Percentiles rank a stretch among this genome's conserved stretches.
phyloP scores from a whole-genome alignment of 2,329 filamentous ascomycete species.

The Cladophialophora immunda region DNA sequence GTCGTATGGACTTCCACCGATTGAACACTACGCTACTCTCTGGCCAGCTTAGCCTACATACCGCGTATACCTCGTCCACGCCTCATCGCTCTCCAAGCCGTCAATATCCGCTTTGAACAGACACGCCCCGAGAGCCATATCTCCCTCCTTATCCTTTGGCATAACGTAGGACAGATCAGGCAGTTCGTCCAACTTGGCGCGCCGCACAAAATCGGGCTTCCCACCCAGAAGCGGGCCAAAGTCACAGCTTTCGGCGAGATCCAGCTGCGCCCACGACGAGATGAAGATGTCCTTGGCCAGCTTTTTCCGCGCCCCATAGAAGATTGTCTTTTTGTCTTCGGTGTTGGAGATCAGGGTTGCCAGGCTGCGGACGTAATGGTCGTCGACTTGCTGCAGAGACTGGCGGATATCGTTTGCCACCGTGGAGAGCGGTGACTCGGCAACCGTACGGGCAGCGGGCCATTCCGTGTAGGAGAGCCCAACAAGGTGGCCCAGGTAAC shows the following conservation, averaged over 20 bases:
- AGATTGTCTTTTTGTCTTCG: slow-evolving; percentile 21
- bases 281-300: slow-evolving; percentile 20
- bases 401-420: slow-evolving; percentile 16
- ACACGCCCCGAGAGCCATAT: slow-evolving; percentile 18
- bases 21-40: background rate
- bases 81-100: slow-evolving; percentile 14
- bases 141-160: slow-evolving; percentile 19
- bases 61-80: slow-evolving; percentile 12
- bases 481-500: slow-evolving; percentile 18
- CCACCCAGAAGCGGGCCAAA: slow-evolving; percentile 18
- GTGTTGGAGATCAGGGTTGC: slow-evolving; percentile 14
- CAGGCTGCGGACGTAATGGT: slow-evolving; percentile 19
- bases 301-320: slow-evolving; percentile 17
- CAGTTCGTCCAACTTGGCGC: slow-evolving; percentile 13
- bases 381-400: slow-evolving; percentile 19
- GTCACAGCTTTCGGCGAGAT: slow-evolving; percentile 11
- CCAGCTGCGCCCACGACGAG: slow-evolving; percentile 24
- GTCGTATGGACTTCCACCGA: background rate
- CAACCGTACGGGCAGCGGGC: background rate
- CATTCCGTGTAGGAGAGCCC: slow-evolving; percentile 20
- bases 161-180: slow-evolving; percentile 24
- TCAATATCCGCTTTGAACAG: slow-evolving; percentile 17
- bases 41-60: background rate
- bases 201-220: slow-evolving; percentile 19
- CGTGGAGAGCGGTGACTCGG: slow-evolving; percentile 9